Evolutionary conservation across 1,284 basidiomycete genomes (phyloP).

Genomic region (Microbotryum scabiosae): DNA sequence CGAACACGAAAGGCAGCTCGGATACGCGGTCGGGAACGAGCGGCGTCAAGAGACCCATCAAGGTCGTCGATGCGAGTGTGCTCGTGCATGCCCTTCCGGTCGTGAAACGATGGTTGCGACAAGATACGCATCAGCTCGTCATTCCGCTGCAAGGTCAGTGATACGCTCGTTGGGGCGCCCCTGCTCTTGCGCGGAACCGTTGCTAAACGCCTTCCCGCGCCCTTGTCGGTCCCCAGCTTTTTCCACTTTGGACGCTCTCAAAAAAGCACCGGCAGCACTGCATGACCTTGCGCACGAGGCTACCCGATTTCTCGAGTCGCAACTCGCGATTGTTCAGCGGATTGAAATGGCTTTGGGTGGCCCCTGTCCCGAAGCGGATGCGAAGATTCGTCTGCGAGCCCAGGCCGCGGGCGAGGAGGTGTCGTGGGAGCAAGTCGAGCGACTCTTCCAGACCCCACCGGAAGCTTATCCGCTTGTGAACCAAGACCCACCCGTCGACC

Average conservation of each 20-base stretch:
- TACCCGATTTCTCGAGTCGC: conserved; percentile 25
- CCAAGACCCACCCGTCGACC: neutral
- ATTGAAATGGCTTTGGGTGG: conserved; percentile 6
- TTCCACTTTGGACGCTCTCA: conserved; percentile 27
- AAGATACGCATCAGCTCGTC: conserved; percentile 19
- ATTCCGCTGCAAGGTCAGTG: conserved; percentile 24
- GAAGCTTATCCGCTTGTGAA: neutral
- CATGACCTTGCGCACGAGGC: conserved; percentile 18
- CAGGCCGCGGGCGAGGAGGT: conserved; percentile 15
- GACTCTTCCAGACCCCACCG: conserved; percentile 7
- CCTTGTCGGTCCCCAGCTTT: conserved; percentile 7
- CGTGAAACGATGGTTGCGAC: conserved; percentile 24
- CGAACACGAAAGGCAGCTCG: neutral
- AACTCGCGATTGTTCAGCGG: conserved; percentile 23
- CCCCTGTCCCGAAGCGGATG: conserved; percentile 1
- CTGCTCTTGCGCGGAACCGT: neutral
- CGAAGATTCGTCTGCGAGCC: conserved; percentile 14
- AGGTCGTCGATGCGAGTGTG: conserved; percentile 23
- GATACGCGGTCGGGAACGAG: neutral
- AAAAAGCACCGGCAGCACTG: conserved; percentile 15
- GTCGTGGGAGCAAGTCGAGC: conserved; percentile 16
- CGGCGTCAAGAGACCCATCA: neutral
- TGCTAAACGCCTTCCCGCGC: neutral
- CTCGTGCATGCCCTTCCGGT: conserved; percentile 28
- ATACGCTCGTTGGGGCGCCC: neutral